Conservation (phyloP, 768 basidiomycete species). For the Boletus sensibilis region DNA sequence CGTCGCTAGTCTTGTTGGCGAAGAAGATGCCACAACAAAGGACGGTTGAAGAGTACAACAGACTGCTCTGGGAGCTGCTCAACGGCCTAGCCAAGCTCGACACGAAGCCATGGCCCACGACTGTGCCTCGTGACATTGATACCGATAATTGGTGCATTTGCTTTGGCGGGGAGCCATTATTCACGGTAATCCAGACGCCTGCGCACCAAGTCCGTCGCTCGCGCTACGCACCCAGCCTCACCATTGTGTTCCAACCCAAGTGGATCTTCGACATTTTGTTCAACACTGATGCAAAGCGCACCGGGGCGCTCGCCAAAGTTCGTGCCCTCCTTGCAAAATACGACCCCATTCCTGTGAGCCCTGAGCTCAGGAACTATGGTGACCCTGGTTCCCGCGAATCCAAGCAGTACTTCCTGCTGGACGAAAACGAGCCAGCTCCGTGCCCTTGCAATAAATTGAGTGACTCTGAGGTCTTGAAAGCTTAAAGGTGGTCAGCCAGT, state of each 20-base stretch:
- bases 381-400: conserved; percentile 22
- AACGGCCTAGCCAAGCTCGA: conserved; percentile 20
- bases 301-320: conserved; percentile 19
- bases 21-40: conserved; percentile 10
- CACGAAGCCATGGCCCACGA: conserved; percentile 14
- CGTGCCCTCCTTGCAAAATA: conserved; percentile 17
- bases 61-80: conserved; percentile 20
- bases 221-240: conserved; percentile 18
- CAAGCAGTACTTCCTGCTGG: conserved; percentile 22
- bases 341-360: conserved; percentile 22
- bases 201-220: conserved; percentile 25
- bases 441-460: conserved; percentile 18
- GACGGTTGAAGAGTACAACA: conserved; percentile 21
- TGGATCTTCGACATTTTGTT: conserved; percentile 27
- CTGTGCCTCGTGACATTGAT: conserved; percentile 21
- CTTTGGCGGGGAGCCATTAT: conserved; percentile 23
- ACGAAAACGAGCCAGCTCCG: conserved; percentile 20
- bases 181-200: conserved; percentile 21
- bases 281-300: conserved; percentile 18
- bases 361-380: conserved; percentile 25
- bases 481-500: neutral
- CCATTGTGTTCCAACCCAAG: conserved; percentile 26
- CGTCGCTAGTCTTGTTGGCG: conserved; percentile 19
- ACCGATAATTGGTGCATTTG: conserved; percentile 23
- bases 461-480: neutral